Evolutionary conservation across 129 eudicot genomes (phyloP), one percentile per base, ranked within the genome.

Genomic region (Mikania micrantha): DNA sequence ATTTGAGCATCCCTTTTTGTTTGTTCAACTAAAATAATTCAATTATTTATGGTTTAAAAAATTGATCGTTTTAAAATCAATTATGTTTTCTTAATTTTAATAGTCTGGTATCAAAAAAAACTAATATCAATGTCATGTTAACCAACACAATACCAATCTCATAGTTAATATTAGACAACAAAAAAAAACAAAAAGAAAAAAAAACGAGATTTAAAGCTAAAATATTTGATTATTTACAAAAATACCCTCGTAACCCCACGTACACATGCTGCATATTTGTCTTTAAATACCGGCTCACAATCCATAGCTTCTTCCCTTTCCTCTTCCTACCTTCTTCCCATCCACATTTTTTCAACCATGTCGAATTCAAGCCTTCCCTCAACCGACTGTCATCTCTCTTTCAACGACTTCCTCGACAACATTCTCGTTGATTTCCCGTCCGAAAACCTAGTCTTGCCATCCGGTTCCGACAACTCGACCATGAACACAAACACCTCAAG

Each of bases 221-320:
- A n/a, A n/a, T n/a, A n/a, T n/a, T n/a, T n/a, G n/a, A n/a, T n/a
- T n/a, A n/a, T n/a, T n/a, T n/a, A 44, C 35, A 40, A 67, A 44
- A 75, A 34, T 58, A 12, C 19, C 27, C 54, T 35, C 32, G 3
- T 7, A 42, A 6, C n/a, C 79, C 73, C 38, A 66, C 60, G 7
- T 19, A 39, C 3, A 24, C 79, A 5, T 20, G 15, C n/a, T 57
- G 11, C 17, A 22, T 9, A 7, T 27, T 60, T 35, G 29, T 49
- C 52, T 36, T 38, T 67, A 75, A 67, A 67, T 59, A 13, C 74
- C 69, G 7, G 1, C 17, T 1, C 9, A 44, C 24, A 35, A 36
- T 75, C 80, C 70, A 47, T 75, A 15, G 75, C 47, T 68, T 49
- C 70, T 68, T 75, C 80, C 80, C 80, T 75, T 75, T 75, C 74